Evolutionary conservation across 2,329 filamentous ascomycete genomes (phyloP), one percentile per base, ranked within the genome.

Genomic region (Claviceps pazoutovae): DNA sequence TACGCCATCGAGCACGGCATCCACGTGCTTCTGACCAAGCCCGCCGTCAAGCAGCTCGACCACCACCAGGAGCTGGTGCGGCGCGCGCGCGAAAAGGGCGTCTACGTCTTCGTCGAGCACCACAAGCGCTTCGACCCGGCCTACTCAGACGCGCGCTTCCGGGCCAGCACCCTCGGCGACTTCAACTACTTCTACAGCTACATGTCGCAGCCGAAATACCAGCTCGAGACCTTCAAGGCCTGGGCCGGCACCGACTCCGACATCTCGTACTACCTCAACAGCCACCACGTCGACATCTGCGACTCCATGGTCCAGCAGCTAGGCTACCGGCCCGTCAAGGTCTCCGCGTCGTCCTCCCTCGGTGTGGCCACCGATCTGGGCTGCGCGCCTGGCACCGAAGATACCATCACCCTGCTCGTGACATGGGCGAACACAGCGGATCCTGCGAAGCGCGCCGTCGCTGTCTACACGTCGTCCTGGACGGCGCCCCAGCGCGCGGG

Each of bases 111-210:
- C 72, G 76, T 96, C 61, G 90, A 96, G 75, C 90, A 96, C 72
- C 90, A 96, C 78, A 96, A 96, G 75, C 88, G 91, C 53, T 96
- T 84, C 71, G 90, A 96, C 66, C 90, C 90, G 2, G 88, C 88
- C 21, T 96, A 96, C 72, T 81, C 87, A 14, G 90, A 96, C 66
- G 91, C 91, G 14, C 80, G 83, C 48, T 83, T 83, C 71, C 82
- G 84, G 60, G 87, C 88, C 14, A 72, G 80, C 63, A 81, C 75
- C 50, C 74, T 96, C 7, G 90, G 90, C 57, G 88, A 95, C 70
- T 96, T 96, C 80, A 95, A 95, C 75, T 96, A 96, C 76, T 96
- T 95, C 67, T 96, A 95, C 77, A 85, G 80, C 60, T 96, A 96
- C 78, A 95, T 95, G 89, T 88, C 83, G 48, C 89, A 95, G 74